Evolutionary conservation across 2,329 filamentous ascomycete species (phyloP).

Genomic region (Hypoxylon rubiginosum): DNA sequence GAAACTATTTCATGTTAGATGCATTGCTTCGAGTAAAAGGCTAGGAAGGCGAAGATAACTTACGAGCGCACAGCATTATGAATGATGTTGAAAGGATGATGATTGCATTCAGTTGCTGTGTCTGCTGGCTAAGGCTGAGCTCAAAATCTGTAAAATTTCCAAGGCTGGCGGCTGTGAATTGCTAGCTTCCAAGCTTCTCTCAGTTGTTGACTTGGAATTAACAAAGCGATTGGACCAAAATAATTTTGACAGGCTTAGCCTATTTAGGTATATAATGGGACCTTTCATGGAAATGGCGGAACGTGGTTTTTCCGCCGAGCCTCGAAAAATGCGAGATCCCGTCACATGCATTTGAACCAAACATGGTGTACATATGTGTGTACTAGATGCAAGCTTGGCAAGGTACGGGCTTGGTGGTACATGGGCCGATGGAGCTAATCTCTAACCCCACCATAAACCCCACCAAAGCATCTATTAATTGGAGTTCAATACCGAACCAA

Average conservation of each 20-base stretch:
- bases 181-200: slow-evolving; percentile 33
- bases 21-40: neutral
- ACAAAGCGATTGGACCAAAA: slow-evolving; percentile 14
- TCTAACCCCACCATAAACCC: neutral
- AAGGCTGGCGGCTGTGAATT: slow-evolving; percentile 16
- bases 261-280: neutral
- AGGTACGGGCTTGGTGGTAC: neutral
- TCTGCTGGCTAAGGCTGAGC: slow-evolving; percentile 23
- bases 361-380: neutral
- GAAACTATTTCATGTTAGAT: slow-evolving; percentile 74
- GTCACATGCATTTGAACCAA: neutral
- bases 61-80: slow-evolving; percentile 65
- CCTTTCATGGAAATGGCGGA: neutral
- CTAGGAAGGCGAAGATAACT: slow-evolving; percentile 20
- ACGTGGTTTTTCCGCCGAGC: slow-evolving; percentile 12
- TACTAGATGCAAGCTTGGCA: neutral
- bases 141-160: slow-evolving; percentile 35
- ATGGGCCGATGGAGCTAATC: neutral
- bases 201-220: slow-evolving; percentile 33
- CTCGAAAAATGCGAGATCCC: neutral
- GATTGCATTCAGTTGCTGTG: slow-evolving; percentile 14
- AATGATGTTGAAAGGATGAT: slow-evolving; percentile 24
- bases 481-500: neutral
- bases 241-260: neutral
- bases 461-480: neutral